A percentile compares a stretch with the other conserved stretches of the same genome.
Evolutionary conservation across 176 grass and related monocot species (phyloP).

Genomic region (Stipa capillata): DNA sequence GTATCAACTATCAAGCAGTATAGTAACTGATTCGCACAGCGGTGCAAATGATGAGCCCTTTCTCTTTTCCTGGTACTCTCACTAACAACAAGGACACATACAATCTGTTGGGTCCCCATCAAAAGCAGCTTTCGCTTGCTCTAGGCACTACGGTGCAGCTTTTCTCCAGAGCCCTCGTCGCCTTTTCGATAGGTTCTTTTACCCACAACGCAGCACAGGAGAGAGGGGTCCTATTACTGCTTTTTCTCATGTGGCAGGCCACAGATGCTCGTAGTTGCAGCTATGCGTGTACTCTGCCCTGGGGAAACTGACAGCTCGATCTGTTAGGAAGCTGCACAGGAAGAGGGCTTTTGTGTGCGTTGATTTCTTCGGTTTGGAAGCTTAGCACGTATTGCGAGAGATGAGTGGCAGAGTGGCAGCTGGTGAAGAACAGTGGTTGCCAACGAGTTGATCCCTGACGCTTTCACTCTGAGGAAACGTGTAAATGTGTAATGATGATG

Average conservation of each 20-base stretch:
- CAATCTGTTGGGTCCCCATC: neutral
- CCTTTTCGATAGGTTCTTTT: neutral
- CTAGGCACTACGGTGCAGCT: conserved; percentile 23
- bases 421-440: neutral
- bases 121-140: conserved; percentile 16
- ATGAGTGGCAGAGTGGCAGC: neutral
- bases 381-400: neutral
- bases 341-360: neutral
- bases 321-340: neutral
- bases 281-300: neutral
- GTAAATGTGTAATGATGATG: neutral
- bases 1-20: neutral
- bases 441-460: neutral
- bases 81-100: neutral
- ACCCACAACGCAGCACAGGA: neutral
- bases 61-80: neutral
- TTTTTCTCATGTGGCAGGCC: neutral
- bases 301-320: neutral
- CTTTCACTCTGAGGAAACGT: neutral
- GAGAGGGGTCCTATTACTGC: neutral
- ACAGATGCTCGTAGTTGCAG: neutral
- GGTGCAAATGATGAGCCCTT: neutral
- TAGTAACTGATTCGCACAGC: neutral
- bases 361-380: neutral
- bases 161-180: neutral